These are phyloP conservation scores for Penicillium sp. DNA, from an alignment of 2,329 filamentous ascomycete genomes.

Conservation along the genomic window DNA sequence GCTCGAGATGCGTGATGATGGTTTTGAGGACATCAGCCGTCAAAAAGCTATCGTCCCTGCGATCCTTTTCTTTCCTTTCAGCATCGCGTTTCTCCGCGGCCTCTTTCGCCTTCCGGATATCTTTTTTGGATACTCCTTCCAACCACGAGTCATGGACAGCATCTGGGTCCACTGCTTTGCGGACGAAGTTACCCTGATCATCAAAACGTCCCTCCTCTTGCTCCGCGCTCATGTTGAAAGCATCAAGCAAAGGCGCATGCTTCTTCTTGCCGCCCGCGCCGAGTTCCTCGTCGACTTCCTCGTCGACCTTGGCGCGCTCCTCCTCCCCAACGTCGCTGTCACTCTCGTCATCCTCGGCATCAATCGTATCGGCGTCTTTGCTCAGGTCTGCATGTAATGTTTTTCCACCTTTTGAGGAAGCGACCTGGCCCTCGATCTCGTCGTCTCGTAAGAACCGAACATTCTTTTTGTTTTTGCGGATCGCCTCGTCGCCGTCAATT, in stretches of 20 bases:
- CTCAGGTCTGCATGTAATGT: constrained; percentile 59
- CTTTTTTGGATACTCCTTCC: constrained; percentile 87
- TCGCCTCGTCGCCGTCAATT: constrained; percentile 50
- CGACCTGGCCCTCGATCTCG: constrained; percentile 78
- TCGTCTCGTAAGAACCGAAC: constrained; percentile 60
- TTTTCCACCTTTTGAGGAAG: constrained; percentile 69
- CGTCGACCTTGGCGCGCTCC: constrained; percentile 66
- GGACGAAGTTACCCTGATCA: constrained; percentile 83
- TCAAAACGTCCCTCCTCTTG: constrained; percentile 93
- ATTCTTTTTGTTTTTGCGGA: constrained; percentile 61
- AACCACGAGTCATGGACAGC: constrained; percentile 90
- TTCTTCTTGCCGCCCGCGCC: constrained; percentile 87
- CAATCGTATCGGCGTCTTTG: constrained; percentile 51
- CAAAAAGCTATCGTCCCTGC: constrained; percentile 71
- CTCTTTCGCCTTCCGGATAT: constrained; percentile 82
- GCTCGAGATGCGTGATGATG: constrained; percentile 71
- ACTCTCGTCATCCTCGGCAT: constrained; percentile 61
- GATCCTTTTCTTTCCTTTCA: constrained; percentile 68
- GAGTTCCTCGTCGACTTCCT: constrained; percentile 81
- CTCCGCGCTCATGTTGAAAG: constrained; percentile 89
- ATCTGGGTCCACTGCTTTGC: constrained; percentile 84
- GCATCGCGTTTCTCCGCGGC: constrained; percentile 83
- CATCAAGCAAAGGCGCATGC: constrained; percentile 90
- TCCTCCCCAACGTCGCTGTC: constrained; percentile 65
- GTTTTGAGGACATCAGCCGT: constrained; percentile 70